Percentiles rank a stretch among this genome's conserved stretches.
These are phyloP conservation scores for Trichophyton rubrum DNA, from an alignment of 2,329 filamentous ascomycete genomes.

Conservation along the genomic window DNA sequence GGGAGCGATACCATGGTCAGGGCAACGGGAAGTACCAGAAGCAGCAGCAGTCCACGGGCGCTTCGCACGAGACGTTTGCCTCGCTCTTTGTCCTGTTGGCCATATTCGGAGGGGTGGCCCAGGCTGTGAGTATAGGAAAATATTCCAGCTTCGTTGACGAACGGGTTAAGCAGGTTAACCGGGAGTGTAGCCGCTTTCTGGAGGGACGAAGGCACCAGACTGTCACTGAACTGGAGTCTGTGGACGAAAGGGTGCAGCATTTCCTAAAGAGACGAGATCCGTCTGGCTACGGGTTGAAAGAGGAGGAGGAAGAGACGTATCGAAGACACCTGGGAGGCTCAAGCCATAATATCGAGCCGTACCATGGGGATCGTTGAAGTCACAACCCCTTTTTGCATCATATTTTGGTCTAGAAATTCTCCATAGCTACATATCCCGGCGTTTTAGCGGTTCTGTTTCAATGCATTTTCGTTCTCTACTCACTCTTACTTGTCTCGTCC, in stretches of 20 bases:
- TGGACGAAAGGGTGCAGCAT: slow-evolving; percentile 56
- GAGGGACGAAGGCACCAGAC: slow-evolving; percentile 41
- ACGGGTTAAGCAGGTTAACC: slow-evolving; percentile 52
- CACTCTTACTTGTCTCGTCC: background rate
- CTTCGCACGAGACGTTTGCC: slow-evolving; percentile 70
- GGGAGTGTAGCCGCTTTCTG: slow-evolving; percentile 47
- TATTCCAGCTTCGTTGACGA: slow-evolving; percentile 52
- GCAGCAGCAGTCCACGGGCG: slow-evolving; percentile 19
- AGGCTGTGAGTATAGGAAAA: slow-evolving; percentile 56
- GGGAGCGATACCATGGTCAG: slow-evolving; percentile 66
- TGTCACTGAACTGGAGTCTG: slow-evolving; percentile 35
- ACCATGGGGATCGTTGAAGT: background rate
- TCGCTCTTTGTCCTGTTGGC: slow-evolving; percentile 58
- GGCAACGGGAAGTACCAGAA: slow-evolving; percentile 20
- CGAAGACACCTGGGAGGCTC: slow-evolving; percentile 21
- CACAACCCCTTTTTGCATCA: background rate
- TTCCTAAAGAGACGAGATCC: slow-evolving; percentile 67
- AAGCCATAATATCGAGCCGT: background rate
- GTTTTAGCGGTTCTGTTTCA: background rate
- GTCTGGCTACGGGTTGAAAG: slow-evolving; percentile 33
- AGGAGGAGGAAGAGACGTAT: slow-evolving; percentile 33
- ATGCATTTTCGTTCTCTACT: background rate
- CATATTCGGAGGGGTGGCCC: slow-evolving; percentile 56
- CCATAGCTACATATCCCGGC: background rate
- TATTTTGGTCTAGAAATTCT: background rate